These are phyloP conservation scores for Colletotrichum neosansevieriae DNA, from an alignment of 2,329 filamentous ascomycete genomes.

Conservation along the genomic window DNA sequence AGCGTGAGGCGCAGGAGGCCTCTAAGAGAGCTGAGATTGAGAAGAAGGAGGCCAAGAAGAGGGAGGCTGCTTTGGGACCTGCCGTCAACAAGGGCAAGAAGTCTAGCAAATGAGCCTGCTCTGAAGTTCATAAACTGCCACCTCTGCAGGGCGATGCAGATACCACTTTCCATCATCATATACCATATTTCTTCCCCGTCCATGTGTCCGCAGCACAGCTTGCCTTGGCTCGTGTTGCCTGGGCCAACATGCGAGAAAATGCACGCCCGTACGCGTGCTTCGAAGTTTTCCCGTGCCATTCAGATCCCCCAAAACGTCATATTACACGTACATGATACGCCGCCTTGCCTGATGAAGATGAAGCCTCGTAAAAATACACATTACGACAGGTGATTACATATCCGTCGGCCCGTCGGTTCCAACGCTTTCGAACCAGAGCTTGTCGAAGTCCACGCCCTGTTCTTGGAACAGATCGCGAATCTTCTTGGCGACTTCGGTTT, in stretches of 20 bases:
- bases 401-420: conserved; percentile 52
- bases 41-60: conserved; percentile 67
- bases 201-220: conserved; percentile 12
- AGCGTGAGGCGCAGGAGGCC: conserved; percentile 64
- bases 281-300: background rate
- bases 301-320: background rate
- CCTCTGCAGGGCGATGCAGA: background rate
- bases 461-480: conserved; percentile 81
- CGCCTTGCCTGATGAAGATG: background rate
- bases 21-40: conserved; percentile 64
- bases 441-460: conserved; percentile 84
- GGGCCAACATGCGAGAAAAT: conserved; percentile 13
- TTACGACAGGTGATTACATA: conserved; percentile 8
- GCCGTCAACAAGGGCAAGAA: conserved; percentile 59
- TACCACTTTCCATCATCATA: conserved; percentile 5
- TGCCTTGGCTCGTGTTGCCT: conserved; percentile 8
- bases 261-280: conserved; percentile 25
- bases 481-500: conserved; percentile 78
- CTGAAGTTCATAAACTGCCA: background rate
- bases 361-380: background rate
- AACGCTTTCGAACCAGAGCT: conserved; percentile 78
- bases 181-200: conserved; percentile 26
- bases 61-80: conserved; percentile 63
- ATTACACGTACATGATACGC: conserved; percentile 1
- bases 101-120: conserved; percentile 42